Evolutionary conservation across 2,329 filamentous ascomycete species (phyloP), one percentile per base, ranked within the genome.

Genomic region (Teratosphaeria destructans): DNA sequence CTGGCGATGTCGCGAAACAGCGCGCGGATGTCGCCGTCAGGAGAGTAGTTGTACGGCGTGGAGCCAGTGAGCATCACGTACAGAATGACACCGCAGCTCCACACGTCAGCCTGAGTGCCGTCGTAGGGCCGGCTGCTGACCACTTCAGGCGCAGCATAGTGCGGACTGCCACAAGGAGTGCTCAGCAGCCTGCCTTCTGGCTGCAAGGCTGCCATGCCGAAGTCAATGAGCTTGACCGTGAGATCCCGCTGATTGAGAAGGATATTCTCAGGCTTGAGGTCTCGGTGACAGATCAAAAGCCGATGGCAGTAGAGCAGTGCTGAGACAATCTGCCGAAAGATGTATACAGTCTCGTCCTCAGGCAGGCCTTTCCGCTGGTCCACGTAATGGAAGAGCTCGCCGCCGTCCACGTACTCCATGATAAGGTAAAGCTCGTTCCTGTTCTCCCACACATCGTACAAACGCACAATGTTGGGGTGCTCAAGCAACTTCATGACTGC

Each of bases 401-500:
- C 86, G 55, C 85, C 85, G 67, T 95, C 85, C 61, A 96, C 88
- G 66, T 91, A 95, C 73, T 99, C 94, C 62, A 97, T 86, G 59
- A 99, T 91, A 49, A 99, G 82, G 78, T 79, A 96, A 89, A 99
- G 86, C 74, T 99, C 92, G 59, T 90, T 89, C 26, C 89, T 83
- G 71, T 96, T 97, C 76, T 99, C 94, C 93, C 93, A 99, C 34
- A 99, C 93, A 75, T 99, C 94, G 71, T 93, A 94, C 10, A 99
- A 78, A 66, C 89, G 90, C 74, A 96, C 92, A 68, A 97, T 93
- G 72, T 97, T 94, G 5, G 88, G 89, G 75, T 99, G 94, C 69
- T 96, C 87, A 62, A 97, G 89, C 60, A 97, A 82, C 76, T 96
- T 97, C 82, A 99, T 90, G 67, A 99, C 95, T 35, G 93, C 91